Base-by-base conservation (phyloP, 352 stramenopile genomes). In the Phytophthora vignae region DNA sequence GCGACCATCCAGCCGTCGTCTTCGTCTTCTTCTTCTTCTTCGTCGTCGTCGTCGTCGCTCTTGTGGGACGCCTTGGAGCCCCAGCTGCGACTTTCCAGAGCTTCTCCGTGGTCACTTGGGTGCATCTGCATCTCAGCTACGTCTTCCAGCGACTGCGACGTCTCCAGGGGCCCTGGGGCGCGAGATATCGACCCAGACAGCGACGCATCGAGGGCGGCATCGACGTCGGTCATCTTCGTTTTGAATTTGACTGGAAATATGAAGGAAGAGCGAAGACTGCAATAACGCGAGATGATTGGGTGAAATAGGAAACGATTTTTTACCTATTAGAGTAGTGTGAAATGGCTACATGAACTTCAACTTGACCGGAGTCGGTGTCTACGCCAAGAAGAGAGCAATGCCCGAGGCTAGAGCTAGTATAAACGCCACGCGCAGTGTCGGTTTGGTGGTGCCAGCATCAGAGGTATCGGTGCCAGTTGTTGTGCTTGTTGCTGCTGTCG, bases 1-100 rank as follows among this genome's bases (percentile, higher is more conserved):
- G 74, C 73, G 58, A 69, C 64, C 66, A 78, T 82, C 74, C 76
- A 83, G 52, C 64, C 67, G 33, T 81, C 71, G 15, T 84, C 67
- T 2, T 73, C 56, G 1, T 82, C 74, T 21, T 81, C 70, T 9
- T 31, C 27, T 31, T 7, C 22, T 25, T 25, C 67, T 27, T 82
- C 71, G 15, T 84, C 66, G 2, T 73, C 56, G 1, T 82, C 74
- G 17, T 81, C 70, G 8, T 78, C 77, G 14, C 59, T 78, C 25
- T 74, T 69, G 15, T 67, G 59, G 29, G 69, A 72, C 2, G 56
- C 55, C 9, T 75, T 44, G 2, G 60, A 69, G 29, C 9, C 17
- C 64, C 69, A 73, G 52, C 70, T 76, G 44, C 54, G 62, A 4
- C 15, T 21, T 15, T 73, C 53, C 1, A 52, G 56, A 15, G 42